Conservation (phyloP, 2,329 filamentous ascomycete species). For the Seiridium unicorne region DNA sequence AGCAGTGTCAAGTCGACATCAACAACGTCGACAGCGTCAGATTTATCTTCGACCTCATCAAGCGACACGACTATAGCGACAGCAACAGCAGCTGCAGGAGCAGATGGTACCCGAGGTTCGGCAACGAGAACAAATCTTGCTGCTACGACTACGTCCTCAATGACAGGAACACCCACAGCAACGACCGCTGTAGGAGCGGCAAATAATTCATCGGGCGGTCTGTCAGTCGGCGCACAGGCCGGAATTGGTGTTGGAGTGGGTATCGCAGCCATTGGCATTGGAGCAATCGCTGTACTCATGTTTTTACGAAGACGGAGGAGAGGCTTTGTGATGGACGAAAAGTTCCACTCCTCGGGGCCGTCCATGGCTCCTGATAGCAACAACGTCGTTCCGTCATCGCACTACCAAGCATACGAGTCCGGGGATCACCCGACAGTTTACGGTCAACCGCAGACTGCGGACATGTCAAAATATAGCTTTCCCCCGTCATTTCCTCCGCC, state of each 20-base stretch:
- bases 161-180: not conserved
- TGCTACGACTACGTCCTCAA: not conserved
- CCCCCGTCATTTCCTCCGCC: not conserved
- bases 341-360: not conserved
- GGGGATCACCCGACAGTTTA: not conserved
- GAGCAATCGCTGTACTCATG: not conserved
- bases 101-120: not conserved
- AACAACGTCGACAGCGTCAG: no score
- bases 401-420: not conserved
- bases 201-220: not conserved
- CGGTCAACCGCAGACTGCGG: not conserved
- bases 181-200: not conserved
- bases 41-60: not conserved
- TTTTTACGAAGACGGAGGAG: not conserved
- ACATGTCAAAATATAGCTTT: not conserved
- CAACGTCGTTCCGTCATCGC: not conserved
- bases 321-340: not conserved
- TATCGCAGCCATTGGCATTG: slow-evolving; percentile 7
- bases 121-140: not conserved
- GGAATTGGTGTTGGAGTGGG: slow-evolving; percentile 12
- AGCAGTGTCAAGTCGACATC: no score
- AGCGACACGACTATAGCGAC: not conserved
- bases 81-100: no score
- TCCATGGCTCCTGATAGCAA: not conserved
- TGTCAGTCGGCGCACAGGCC: slow-evolving; percentile 8